Evolutionary conservation across 768 basidiomycete genomes (phyloP), one percentile per base, ranked within the genome.

Genomic region (Porphyrellus cyaneotinctus): DNA sequence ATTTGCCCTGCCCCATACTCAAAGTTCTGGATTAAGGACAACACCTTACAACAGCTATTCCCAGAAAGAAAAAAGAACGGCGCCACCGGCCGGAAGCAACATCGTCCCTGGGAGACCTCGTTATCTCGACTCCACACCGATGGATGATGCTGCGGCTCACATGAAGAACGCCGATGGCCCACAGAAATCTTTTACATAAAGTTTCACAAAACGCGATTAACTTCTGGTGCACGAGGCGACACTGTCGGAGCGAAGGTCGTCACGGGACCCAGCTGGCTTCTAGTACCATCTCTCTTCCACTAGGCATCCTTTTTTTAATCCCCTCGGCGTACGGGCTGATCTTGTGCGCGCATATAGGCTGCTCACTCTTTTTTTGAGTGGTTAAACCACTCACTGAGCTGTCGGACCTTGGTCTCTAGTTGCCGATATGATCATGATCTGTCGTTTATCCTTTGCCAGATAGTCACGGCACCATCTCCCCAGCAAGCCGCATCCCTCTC

Each of bases 151-250:
- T 43, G 56, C 43, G 52, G 60, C 37, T 60, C 63, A 20, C 46
- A 48, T 52, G 47, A 18, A 51, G 64, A 61, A 59, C 36, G 14
- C 52, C 52, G 47, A 54, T 28, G 11, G 15, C 15, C 37, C 41
- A 32, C 31, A 22, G 24, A 24, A 15, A 20, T 13, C 23, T 48
- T 51, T 63, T 55, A 49, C 56, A 58, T 44, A 63, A 58, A 41
- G 59, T 63, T 58, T 51, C 41, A 23, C 52, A 37, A 39, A 30
- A 15, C 12, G 23, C 6, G 56, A 54, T 61, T 47, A 58, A 41
- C 52, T 64, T 58, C 18, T 47, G 4, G 31, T 6, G n/a, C 59
- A 58, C 33, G 54, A 56, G 62, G 62, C 47, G 23, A n/a, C n/a
- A n/a, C n/a, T 14, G 33, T 52, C 38, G 54, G 61, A 49, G 23